These are phyloP conservation scores for Chenopodium suecicum DNA, from an alignment of 148 eudicot species.

Conservation along the genomic window DNA sequence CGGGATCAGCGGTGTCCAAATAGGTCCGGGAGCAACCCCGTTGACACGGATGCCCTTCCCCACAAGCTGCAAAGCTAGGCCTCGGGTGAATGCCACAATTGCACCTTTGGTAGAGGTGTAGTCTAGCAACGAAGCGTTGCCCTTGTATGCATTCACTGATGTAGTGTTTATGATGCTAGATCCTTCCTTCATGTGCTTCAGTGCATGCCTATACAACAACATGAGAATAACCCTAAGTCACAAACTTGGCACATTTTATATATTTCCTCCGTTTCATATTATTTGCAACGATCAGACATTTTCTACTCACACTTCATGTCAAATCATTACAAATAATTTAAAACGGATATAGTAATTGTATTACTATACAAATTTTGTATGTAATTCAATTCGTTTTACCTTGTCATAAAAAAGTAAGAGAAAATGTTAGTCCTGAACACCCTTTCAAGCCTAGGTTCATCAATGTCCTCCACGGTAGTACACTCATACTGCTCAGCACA, in stretches of 20 bases:
- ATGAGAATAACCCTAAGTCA: not conserved
- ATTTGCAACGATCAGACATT: no score
- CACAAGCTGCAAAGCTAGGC: slow-evolving; percentile 61
- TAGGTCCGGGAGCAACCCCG: slow-evolving; percentile 76
- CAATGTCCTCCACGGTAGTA: slow-evolving; percentile 67
- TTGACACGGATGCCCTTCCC: slow-evolving; percentile 63
- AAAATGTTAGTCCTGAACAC: slow-evolving; percentile 84
- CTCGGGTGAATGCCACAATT: slow-evolving; percentile 64
- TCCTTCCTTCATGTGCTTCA: slow-evolving; percentile 82
- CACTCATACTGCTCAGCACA: slow-evolving; percentile 73
- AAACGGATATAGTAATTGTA: no score
- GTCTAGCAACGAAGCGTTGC: slow-evolving; percentile 53
- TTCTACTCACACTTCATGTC: no score
- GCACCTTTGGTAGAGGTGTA: slow-evolving; percentile 83
- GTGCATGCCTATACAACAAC: slow-evolving; percentile 46
- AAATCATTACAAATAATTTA: no score
- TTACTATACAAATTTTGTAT: no score
- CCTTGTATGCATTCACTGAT: slow-evolving; percentile 66
- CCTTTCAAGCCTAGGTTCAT: slow-evolving; percentile 69
- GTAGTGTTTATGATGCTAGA: slow-evolving; percentile 66
- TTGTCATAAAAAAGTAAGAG: slow-evolving; percentile 62
- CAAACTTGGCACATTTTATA: not conserved
- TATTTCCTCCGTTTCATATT: no score
- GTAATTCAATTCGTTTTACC: slow-evolving; percentile 26
- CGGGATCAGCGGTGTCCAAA: slow-evolving; percentile 80